Evolutionary conservation across 2,329 filamentous ascomycete genomes (phyloP).

Genomic region (Alternaria burnsii): DNA sequence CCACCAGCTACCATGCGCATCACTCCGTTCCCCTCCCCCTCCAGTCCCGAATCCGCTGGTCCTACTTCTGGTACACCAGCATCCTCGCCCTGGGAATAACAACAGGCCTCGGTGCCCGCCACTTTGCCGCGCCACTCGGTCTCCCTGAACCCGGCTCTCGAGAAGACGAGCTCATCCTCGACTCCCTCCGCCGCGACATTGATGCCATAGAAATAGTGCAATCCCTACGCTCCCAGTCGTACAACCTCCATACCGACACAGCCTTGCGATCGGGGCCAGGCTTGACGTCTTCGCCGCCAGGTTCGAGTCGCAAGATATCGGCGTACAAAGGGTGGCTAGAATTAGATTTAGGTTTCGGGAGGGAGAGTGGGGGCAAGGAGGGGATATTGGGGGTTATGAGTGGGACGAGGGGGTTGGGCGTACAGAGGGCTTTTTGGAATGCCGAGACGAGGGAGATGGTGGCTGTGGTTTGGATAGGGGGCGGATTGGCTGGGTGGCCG

Average conservation of each 20-base stretch:
- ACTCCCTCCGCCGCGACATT: slow-evolving; percentile 35
- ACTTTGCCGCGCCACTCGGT: slow-evolving; percentile 38
- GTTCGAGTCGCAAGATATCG: slow-evolving; percentile 16
- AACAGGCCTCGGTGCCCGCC: slow-evolving; percentile 34
- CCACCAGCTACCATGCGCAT: slow-evolving; percentile 10
- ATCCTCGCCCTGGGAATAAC: slow-evolving; percentile 37
- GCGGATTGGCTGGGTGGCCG: slow-evolving; percentile 73
- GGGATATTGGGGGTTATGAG: slow-evolving; percentile 41
- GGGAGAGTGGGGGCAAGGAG: slow-evolving; percentile 26
- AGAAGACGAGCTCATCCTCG: slow-evolving; percentile 41
- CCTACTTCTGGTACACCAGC: slow-evolving; percentile 45
- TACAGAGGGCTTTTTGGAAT: slow-evolving; percentile 72
- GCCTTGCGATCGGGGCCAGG: slow-evolving; percentile 26
- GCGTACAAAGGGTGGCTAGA: slow-evolving; percentile 42
- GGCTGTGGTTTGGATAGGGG: slow-evolving; percentile 73
- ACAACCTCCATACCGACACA: slow-evolving; percentile 36
- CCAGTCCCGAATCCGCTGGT: slow-evolving; percentile 37
- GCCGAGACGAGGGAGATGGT: slow-evolving; percentile 64
- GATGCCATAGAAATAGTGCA: slow-evolving; percentile 47
- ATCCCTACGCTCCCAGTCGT: slow-evolving; percentile 39
- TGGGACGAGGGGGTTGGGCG: slow-evolving; percentile 54
- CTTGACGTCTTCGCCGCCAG: slow-evolving; percentile 1
- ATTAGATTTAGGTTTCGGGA: slow-evolving; percentile 37
- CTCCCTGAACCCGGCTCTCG: slow-evolving; percentile 37
- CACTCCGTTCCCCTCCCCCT: slow-evolving; percentile 26